Evolutionary conservation across 352 stramenopile species (phyloP), one percentile per base, ranked within the genome.

Genomic region (Globisporangium sylvaticum): DNA sequence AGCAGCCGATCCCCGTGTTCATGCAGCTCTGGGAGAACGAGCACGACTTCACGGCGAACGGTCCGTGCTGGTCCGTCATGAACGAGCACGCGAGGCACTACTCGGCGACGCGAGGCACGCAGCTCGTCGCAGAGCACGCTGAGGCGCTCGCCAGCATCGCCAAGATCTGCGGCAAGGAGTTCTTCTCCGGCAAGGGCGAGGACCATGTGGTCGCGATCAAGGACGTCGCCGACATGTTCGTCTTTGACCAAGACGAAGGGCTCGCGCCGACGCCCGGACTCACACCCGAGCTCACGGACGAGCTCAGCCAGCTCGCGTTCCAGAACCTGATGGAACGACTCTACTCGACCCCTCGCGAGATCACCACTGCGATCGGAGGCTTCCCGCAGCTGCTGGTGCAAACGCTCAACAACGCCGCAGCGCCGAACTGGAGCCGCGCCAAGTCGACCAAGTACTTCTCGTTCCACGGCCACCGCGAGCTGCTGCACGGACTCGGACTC

Each of bases 11-110:
- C 55, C 81, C 84, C 0, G 75, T 92, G 37, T 92, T 80, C 73
- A 92, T 92, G 84, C 84, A 92, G 63, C 65, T 92, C 0, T 78
- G 68, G n/a, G 78, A 92, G 80, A 92, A 86, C 57, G 84, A 92
- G 48, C 83, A 89, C 64, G 84, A 92, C 62, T 92, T 92, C 64
- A 89, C 83, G 0, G 84, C 84, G 5, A 89, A 87, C 56, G 80
- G 74, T 4, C 83, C 83, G 5, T 93, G 84, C 72, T 87, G 82
- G 75, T 70, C 64, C 3, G 73, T 90, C 27, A 81, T 88, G 64
- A 74, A 80, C n/a, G 58, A 74, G 22, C 81, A 89, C 62, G 78
- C 72, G 53, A 79, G 77, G 34, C 50, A 72, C n/a, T 91, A 93
- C 59, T 67, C 58, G 1, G 67, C 70, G 8, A 78, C 70, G 1